Base-by-base conservation (phyloP, 192 early-diverging fungal genomes). In the Neocallimastix lanati region DNA sequence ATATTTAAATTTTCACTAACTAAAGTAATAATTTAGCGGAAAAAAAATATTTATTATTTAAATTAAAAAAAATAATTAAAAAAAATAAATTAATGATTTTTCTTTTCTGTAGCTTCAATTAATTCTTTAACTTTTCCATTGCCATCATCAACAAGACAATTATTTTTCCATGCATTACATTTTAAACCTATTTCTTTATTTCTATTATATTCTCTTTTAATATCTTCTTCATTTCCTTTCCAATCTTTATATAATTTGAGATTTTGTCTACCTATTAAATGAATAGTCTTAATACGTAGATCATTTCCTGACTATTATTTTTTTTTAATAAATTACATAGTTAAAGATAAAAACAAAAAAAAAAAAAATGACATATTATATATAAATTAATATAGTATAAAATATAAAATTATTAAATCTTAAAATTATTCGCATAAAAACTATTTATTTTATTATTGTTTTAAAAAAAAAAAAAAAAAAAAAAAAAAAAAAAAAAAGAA, bases 241-340 rank as follows among this genome's bases (percentile, higher is more conserved):
- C 95, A 96, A 77, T 88, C 92, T 80, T 92, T 90, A 84, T 95
- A 95, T 40, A 93, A 84, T 82, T 95, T 93, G 35, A 94, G 84
- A 79, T 95, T 95, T 78, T 95, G 95, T 30, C 95, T 88, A 37
- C 95, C 95, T 77, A 96, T 91, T 35, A 95, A 82, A 28, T 94
- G 83, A 78, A 95, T 96, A 13, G 93, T 82, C 79, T 95, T 95
- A 81, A 96, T 88, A 76, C 94, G 90, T 35, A 96, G 86, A 80
- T 96, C 95, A 79, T 95, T 94, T 29, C 84, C 82, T 28, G 83
- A 85, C 88, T 89, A 33, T 84, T 84, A 88, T 90, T 79, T 28
- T 28, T 21, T 14, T 28, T 28, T 27, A 28, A 78, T 37, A 15
- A 76, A 50, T 2, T 30, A 78, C 28, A 28, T 58, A 14, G 33